Conservation (phyloP, 371 early-diverging fungal genomes). For the Mortierella sp. region DNA sequence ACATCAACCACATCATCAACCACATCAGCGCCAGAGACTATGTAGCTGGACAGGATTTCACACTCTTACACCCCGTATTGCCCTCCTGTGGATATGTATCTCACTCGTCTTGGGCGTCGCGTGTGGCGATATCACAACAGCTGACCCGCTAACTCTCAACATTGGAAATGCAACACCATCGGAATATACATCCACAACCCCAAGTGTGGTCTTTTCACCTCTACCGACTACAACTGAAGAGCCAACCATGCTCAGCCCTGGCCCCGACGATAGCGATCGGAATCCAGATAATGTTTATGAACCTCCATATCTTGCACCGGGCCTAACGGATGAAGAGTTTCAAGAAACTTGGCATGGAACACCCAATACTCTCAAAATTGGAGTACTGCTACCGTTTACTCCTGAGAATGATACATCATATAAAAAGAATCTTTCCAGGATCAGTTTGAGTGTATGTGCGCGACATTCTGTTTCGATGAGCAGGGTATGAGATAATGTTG, state of each 20-base stretch:
- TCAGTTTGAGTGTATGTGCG: constrained; percentile 27
- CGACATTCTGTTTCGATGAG: neutral
- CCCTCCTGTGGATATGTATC: neutral
- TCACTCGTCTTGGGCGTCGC: neutral
- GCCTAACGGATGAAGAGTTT: constrained; percentile 38
- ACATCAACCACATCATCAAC: neutral
- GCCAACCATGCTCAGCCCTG: neutral
- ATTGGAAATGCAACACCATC: neutral
- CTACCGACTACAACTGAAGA: neutral
- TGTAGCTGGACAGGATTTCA: neutral
- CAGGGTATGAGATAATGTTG: neutral
- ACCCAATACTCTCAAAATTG: constrained; percentile 37
- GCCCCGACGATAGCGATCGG: neutral
- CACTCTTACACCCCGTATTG: neutral
- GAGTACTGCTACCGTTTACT: constrained; percentile 40
- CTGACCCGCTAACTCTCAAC: neutral
- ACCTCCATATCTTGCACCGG: constrained; percentile 24
- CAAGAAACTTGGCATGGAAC: constrained; percentile 30
- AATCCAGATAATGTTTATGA: constrained; percentile 9
- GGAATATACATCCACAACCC: neutral
- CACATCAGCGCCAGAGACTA: neutral
- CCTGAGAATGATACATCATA: constrained; percentile 4
- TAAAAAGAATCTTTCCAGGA: constrained; percentile 11
- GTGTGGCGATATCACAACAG: neutral
- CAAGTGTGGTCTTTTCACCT: neutral